Conservation (phyloP, 495 filamentous ascomycete species). For the Entonaema liquescens region DNA sequence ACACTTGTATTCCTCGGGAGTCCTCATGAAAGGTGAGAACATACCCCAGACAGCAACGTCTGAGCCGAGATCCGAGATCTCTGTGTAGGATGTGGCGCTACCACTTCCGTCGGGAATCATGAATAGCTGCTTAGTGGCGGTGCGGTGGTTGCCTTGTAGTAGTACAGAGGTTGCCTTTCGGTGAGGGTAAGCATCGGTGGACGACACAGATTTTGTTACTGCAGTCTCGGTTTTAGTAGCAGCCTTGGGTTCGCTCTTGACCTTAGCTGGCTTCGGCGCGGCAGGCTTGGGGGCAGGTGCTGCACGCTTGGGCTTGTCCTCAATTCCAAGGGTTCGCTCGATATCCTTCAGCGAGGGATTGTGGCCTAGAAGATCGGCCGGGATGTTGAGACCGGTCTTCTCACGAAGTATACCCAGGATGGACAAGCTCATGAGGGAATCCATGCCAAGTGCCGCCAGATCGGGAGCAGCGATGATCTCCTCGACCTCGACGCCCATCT, state of each 20-base stretch:
- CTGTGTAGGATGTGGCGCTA: slow-evolving; percentile 69
- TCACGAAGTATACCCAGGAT: slow-evolving; percentile 67
- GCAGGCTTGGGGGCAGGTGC: slow-evolving; percentile 39
- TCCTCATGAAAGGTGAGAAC: slow-evolving; percentile 70
- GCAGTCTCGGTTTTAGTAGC: slow-evolving; percentile 52
- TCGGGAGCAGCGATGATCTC: slow-evolving; percentile 65
- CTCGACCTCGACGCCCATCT: slow-evolving; percentile 72
- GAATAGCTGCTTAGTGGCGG: slow-evolving; percentile 68
- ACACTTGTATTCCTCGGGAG: slow-evolving; percentile 63
- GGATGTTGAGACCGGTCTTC: slow-evolving; percentile 59
- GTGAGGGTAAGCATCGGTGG: slow-evolving; percentile 72
- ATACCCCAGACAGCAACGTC: slow-evolving; percentile 69
- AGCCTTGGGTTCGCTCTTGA: slow-evolving; percentile 54
- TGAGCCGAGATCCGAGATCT: slow-evolving; percentile 59
- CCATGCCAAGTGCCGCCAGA: slow-evolving; percentile 65
- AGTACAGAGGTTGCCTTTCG: slow-evolving; percentile 67
- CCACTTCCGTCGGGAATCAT: slow-evolving; percentile 83
- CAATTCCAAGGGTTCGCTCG: slow-evolving; percentile 57
- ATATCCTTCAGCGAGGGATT: slow-evolving; percentile 59
- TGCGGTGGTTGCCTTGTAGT: slow-evolving; percentile 71
- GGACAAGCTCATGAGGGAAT: slow-evolving; percentile 67
- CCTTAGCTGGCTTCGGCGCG: slow-evolving; percentile 49
- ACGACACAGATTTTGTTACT: slow-evolving; percentile 41
- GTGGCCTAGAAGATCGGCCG: slow-evolving; percentile 57
- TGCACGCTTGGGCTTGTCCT: slow-evolving; percentile 48